Percentiles rank a stretch among this genome's conserved stretches.
These are phyloP conservation scores for Aspergillus bombycis DNA, from an alignment of 2,329 filamentous ascomycete genomes.

Conservation along the genomic window DNA sequence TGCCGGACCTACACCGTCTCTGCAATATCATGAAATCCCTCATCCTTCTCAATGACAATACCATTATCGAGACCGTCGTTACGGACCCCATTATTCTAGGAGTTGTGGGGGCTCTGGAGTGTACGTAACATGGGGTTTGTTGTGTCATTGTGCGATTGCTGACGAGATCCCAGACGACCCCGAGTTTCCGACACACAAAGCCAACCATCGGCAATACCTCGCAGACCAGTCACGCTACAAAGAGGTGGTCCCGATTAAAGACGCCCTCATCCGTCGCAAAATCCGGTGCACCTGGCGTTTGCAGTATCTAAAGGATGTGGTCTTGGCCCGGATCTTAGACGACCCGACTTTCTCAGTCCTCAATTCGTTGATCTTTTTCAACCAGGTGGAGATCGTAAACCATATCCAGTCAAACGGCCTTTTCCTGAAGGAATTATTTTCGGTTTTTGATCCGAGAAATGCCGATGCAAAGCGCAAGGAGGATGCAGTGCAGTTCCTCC, in stretches of 20 bases:
- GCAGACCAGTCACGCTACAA: constrained; percentile 88
- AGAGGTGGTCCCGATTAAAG: constrained; percentile 91
- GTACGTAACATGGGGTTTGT: constrained; percentile 41
- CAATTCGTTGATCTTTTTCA: constrained; percentile 98
- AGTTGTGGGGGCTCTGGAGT: constrained; percentile 93
- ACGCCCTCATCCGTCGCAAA: constrained; percentile 78
- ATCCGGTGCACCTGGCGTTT: constrained; percentile 96
- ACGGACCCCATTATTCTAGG: constrained; percentile 87
- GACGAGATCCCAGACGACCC: constrained; percentile 69
- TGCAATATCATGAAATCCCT: constrained; percentile 99
- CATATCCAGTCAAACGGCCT: constrained; percentile 80
- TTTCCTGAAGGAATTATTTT: constrained; percentile 85
- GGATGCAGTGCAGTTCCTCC: constrained; percentile 92
- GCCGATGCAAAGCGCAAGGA: constrained; percentile 75
- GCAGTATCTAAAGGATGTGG: constrained; percentile 98
- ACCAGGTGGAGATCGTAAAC: constrained; percentile 96
- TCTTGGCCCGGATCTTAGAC: constrained; percentile 91
- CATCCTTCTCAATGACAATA: constrained; percentile 90
- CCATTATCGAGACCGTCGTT: constrained; percentile 92
- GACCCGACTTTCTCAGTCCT: constrained; percentile 97
- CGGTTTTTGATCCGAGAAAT: constrained; percentile 73
- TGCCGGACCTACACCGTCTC: constrained; percentile 82
- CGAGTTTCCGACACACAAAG: constrained; percentile 96
- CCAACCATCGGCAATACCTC: constrained; percentile 93
- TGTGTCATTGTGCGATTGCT: constrained; percentile 24